Conservation (phyloP, 106 monocot species). For the Dendrobium officinale region DNA sequence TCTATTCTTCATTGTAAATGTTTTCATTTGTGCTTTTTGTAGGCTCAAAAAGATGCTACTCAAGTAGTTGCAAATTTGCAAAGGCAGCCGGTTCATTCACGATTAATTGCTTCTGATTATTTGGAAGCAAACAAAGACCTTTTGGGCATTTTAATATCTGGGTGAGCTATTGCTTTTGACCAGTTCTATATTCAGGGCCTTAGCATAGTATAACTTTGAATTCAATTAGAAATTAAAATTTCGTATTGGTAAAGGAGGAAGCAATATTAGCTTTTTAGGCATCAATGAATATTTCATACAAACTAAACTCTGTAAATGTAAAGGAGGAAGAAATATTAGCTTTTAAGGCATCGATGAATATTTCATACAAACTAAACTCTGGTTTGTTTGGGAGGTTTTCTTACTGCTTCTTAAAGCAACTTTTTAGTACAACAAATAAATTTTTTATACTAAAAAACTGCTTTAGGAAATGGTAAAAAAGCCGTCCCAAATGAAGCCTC, state of each 20-base stretch:
- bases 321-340: too few species aligned
- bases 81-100: conserved; percentile 79
- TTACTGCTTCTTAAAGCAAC: too few species aligned
- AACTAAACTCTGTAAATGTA: neutral
- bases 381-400: too few species aligned
- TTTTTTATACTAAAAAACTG: too few species aligned
- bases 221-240: neutral
- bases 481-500: too few species aligned
- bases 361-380: too few species aligned
- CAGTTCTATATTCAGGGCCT: neutral
- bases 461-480: too few species aligned
- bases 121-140: conserved; percentile 92
- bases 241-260: neutral
- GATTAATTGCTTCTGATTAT: conserved; percentile 84
- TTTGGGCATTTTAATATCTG: conserved; percentile 8
- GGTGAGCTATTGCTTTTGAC: conserved; percentile 6
- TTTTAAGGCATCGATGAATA: too few species aligned
- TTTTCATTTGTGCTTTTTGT: conserved; percentile 13
- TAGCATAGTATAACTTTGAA: neutral
- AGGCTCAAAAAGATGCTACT: conserved; percentile 94
- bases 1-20: neutral
- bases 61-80: conserved; percentile 97
- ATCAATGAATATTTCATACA: neutral
- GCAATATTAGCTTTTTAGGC: neutral
- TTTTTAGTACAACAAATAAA: too few species aligned